A percentile compares a stretch with the other conserved stretches of the same genome.
These are phyloP conservation scores for Amphichorda felina DNA, from an alignment of 2,329 filamentous ascomycete genomes.

Conservation along the genomic window DNA sequence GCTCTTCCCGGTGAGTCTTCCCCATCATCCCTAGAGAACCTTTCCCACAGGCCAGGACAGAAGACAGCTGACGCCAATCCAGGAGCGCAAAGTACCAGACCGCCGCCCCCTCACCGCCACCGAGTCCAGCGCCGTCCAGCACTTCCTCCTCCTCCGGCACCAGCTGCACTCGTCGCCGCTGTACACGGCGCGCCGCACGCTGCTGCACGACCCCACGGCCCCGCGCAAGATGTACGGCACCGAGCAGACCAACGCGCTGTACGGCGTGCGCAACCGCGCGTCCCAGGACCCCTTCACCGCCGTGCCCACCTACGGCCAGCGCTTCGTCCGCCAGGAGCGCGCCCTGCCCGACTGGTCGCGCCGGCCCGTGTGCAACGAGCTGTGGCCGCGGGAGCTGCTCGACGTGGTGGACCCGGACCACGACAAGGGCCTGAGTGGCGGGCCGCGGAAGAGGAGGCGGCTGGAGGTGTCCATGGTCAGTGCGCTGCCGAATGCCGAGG, in stretches of 20 bases:
- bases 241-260: slow-evolving; percentile 45
- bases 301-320: slow-evolving; percentile 45
- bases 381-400: slow-evolving; percentile 46
- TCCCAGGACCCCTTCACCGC: slow-evolving; percentile 46
- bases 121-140: slow-evolving; percentile 35
- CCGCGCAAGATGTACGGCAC: slow-evolving; percentile 38
- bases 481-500: slow-evolving; percentile 35
- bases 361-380: slow-evolving; percentile 35
- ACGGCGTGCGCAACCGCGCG: slow-evolving; percentile 41
- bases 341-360: slow-evolving; percentile 40
- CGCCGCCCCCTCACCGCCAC: slow-evolving; percentile 28
- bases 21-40: too few species aligned
- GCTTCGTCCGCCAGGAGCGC: slow-evolving; percentile 37
- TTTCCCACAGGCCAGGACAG: too few species aligned
- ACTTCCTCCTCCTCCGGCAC: slow-evolving; percentile 43
- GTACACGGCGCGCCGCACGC: slow-evolving; percentile 42
- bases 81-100: slow-evolving; percentile 38
- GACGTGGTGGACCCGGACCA: slow-evolving; percentile 36
- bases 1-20: slow-evolving; percentile 39
- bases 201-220: slow-evolving; percentile 24
- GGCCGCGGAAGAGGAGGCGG: slow-evolving; percentile 25
- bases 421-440: not conserved
- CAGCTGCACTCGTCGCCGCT: slow-evolving; percentile 42
- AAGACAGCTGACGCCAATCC: too few species aligned
- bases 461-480: slow-evolving; percentile 34